Evolutionary conservation across 192 early-diverging fungal genomes (phyloP), one percentile per base, ranked within the genome.

Genomic region (Chytriomyces hyalinus): DNA sequence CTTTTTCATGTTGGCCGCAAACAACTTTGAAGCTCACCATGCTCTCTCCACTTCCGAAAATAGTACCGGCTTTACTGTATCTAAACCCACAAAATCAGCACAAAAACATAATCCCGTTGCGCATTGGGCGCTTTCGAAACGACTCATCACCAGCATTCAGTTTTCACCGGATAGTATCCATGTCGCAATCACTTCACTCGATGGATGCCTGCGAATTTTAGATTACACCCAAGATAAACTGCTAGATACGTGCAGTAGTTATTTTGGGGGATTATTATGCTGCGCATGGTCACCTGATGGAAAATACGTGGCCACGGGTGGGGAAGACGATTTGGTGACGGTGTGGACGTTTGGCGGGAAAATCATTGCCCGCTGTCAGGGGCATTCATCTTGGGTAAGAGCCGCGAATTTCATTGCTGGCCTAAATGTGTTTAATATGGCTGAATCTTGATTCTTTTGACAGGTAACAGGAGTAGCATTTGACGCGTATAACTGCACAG

Each of bases 201-300:
- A 97, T 81, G 96, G 96, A 3, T 73, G 73, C 6, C 73, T 99
- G 64, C 89, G 91, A 17, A 86, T 96, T 10, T 83, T 97, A 51
- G 90, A 99, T 80, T 92, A 91, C 68, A 66, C 83, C 4, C 74
- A 84, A 13, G 94, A 97, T 77, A 83, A 72, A 84, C 76, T 97
- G 15, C 78, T 88, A 62, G 94, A 96, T 83, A 92, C 92, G 0
- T 96, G 92, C 69, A 77, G 74, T 45, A 86, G 90, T 45, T 97
- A 94, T 76, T 97, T 95, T 85, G 96, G 94, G 67, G 96, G 93
- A 0, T 79, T 99, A 10, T 87, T 84, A 15, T 97, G 96, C 77
- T 91, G 92, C 9, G 86, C 90, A 8, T 99, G 95, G 94, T 96
- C 95, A 76, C 93, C 92, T 9, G 96, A 98, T 80, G 93, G 93